Base-by-base conservation (phyloP, 768 basidiomycete genomes). In the Cyclocybe cylindracea region DNA sequence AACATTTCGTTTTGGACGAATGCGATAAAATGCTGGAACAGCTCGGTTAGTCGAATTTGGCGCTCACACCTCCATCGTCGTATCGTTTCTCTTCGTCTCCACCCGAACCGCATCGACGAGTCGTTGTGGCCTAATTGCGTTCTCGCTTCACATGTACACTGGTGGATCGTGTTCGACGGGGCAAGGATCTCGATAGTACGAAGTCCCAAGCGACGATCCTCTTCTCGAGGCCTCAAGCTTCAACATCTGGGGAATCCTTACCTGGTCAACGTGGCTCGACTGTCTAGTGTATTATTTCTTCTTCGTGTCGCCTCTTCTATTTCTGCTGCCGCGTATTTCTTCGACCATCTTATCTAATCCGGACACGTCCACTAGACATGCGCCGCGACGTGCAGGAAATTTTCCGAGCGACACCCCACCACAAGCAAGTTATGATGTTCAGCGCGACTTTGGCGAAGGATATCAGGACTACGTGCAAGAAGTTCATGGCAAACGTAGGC, bases 351-450 rank as follows among this genome's bases (percentile, higher is more conserved):
- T 73, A 78, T 85, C 84, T 87, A 80, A 86, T 84, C 67, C 69
- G 82, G 78, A 80, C 80, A 78, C 81, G 77, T 77, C 78, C 77
- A 80, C 73, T 84, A 99, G 97, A 98, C 87, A 99, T 99, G 97
- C 96, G 97, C 78, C 93, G 97, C 67, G 97, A 99, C 70, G 96
- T 99, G 58, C 97, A 99, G 85, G 97, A 99, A 78, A 98, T 99
- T 65, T 99, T 98, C 84, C 89, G 96, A 64, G 84, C 93, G 13
- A 98, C 97, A 14, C 97, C 97, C 45, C 96, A 97, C 73, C 94
- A 97, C 83, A 99, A 99, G 79, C 96, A 99, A 80, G 97, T 99
- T 61, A 99, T 99, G 97, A 99, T 99, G 97, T 99, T 99, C 80
- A 96, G 94, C 63, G 97, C 97, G 37, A 99, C 97, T 1, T 75